Evolutionary conservation across 2,329 filamentous ascomycete genomes (phyloP).

Genomic region (Periconia macrospinosa): DNA sequence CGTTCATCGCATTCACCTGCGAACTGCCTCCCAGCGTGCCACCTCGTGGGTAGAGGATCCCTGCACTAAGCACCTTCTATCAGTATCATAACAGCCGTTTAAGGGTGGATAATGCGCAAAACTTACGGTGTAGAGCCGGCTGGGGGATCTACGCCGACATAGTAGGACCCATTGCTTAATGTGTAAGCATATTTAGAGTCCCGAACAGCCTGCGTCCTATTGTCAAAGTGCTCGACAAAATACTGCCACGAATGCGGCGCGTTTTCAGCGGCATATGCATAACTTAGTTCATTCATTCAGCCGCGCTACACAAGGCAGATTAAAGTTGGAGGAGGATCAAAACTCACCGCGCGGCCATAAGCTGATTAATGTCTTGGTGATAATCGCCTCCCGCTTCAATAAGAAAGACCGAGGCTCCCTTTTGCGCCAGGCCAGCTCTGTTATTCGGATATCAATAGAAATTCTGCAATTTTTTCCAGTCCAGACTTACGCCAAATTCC

Average conservation of each 20-base stretch:
- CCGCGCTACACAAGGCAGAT: background rate
- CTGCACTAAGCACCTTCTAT: constrained; percentile 18
- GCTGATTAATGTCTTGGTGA: constrained; percentile 33
- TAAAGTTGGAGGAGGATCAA: constrained; percentile 17
- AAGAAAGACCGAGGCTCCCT: constrained; percentile 58
- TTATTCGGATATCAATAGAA: background rate
- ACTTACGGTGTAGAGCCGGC: constrained; percentile 50
- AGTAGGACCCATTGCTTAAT: constrained; percentile 51
- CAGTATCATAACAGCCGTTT: background rate
- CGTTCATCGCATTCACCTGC: constrained; percentile 56
- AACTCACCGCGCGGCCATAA: constrained; percentile 44
- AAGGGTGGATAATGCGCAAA: background rate
- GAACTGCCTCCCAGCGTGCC: constrained; percentile 59
- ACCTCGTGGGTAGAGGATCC: constrained; percentile 58
- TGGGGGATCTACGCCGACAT: constrained; percentile 55
- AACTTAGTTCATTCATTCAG: constrained; percentile 26
- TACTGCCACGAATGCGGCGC: constrained; percentile 60
- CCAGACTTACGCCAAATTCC: constrained; percentile 52
- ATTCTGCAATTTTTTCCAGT: background rate
- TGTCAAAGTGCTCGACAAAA: constrained; percentile 59
- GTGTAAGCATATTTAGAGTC: constrained; percentile 60
- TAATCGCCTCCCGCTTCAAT: constrained; percentile 60
- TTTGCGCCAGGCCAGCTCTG: constrained; percentile 51
- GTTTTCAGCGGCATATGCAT: constrained; percentile 53
- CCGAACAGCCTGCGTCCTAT: constrained; percentile 52